Percentiles rank a stretch among this genome's conserved stretches.
Conservation (phyloP, 257 asterid genomes). For the Primulina tabacum region DNA sequence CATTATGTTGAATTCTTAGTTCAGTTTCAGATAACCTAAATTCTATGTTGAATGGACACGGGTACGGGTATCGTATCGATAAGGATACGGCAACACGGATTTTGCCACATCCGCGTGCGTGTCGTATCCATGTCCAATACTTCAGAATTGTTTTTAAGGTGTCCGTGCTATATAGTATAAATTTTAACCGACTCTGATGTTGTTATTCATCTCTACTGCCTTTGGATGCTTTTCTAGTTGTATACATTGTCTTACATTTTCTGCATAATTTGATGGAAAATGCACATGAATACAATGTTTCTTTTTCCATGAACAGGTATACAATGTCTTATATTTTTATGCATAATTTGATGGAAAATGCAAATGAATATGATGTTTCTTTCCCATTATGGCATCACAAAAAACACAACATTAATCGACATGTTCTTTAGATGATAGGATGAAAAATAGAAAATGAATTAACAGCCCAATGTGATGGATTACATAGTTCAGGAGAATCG, state of each 20-base stretch:
- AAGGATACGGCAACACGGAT: no score
- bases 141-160: no score
- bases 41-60: not conserved
- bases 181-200: not conserved
- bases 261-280: not conserved
- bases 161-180: no score
- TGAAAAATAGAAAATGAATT: not conserved
- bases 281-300: not conserved
- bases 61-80: no score
- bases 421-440: not conserved
- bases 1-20: not conserved
- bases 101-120: no score
- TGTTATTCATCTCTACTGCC: not conserved
- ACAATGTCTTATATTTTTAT: no score
- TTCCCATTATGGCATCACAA: not conserved
- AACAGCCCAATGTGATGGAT: not conserved
- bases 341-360: no score
- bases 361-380: not conserved
- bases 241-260: not conserved
- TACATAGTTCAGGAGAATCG: not conserved
- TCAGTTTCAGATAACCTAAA: not conserved
- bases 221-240: not conserved
- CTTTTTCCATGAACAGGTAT: not conserved
- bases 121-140: no score
- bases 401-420: no score